Percentiles rank a stretch among this genome's conserved stretches.
phyloP scores from a whole-genome alignment of 176 grass and related monocot genomes.

The Triticum timopheevii region DNA sequence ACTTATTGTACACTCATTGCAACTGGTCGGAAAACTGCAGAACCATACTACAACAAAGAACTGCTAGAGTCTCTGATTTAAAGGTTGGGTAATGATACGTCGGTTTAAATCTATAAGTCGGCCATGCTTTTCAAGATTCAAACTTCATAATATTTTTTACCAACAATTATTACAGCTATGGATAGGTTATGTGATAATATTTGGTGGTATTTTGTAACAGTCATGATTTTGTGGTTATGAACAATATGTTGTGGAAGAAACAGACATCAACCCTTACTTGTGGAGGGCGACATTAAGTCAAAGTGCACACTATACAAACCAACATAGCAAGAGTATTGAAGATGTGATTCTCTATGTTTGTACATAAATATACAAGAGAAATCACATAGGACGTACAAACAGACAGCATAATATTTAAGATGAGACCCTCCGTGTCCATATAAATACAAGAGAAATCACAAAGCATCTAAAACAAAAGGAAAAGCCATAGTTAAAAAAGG shows the following conservation, averaged over 20 bases:
- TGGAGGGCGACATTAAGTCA: not conserved
- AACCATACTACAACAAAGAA: not conserved
- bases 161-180: not conserved
- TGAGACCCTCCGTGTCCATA: not conserved
- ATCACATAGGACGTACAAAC: not conserved
- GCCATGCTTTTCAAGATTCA: not conserved
- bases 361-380: conserved; percentile 13
- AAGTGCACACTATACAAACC: not conserved
- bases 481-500: too few species aligned
- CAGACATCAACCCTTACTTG: not conserved
- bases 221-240: not conserved
- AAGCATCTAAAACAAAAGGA: not conserved
- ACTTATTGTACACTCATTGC: not conserved
- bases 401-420: not conserved
- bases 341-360: not conserved
- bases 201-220: not conserved
- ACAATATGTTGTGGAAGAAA: not conserved
- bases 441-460: not conserved
- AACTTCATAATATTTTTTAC: not conserved
- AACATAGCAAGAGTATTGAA: not conserved
- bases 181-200: not conserved
- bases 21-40: not conserved
- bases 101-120: not conserved
- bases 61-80: not conserved
- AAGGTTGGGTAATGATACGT: not conserved